phyloP scores from a whole-genome alignment of 257 asterid species.

The Handroanthus guayacan region DNA sequence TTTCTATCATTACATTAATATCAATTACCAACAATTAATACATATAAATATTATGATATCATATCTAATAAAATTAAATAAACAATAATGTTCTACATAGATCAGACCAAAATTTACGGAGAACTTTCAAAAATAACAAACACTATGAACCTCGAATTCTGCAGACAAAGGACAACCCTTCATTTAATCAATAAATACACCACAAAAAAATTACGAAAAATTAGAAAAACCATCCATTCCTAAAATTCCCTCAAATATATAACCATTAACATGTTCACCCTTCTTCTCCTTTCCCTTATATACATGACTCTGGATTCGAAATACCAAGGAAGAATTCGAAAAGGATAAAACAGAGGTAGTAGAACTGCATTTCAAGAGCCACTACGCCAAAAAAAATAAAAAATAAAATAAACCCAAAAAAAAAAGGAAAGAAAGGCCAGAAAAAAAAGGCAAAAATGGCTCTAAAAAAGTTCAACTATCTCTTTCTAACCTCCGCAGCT shows the following conservation, averaged over 20 bases:
- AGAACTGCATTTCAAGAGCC: slow-evolving; percentile 17
- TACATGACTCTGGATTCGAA: background rate
- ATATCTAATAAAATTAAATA: too few relatives aligned
- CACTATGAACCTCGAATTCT: background rate
- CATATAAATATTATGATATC: too few relatives aligned
- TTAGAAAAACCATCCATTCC: slow-evolving; percentile 9
- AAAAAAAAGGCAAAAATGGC: slow-evolving; percentile 24
- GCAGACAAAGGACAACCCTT: background rate
- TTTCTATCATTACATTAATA: too few relatives aligned
- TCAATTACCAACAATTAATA: too few relatives aligned
- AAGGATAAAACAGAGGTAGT: slow-evolving; percentile 1
- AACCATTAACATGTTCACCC: background rate
- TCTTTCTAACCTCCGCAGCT: slow-evolving; percentile 35
- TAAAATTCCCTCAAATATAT: background rate
- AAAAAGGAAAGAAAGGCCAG: too few relatives aligned
- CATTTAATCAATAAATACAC: background rate
- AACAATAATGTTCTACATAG: too few relatives aligned
- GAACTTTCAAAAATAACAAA: too few relatives aligned
- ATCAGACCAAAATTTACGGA: too few relatives aligned
- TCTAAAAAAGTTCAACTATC: slow-evolving; percentile 24
- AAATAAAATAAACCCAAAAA: background rate
- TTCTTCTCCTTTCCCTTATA: background rate
- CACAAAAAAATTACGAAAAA: slow-evolving; percentile 19
- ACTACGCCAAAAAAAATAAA: background rate
- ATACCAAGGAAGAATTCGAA: background rate